Evolutionary conservation across 305 asterid genomes (phyloP).

Genomic region (Fraxinus albicans): DNA sequence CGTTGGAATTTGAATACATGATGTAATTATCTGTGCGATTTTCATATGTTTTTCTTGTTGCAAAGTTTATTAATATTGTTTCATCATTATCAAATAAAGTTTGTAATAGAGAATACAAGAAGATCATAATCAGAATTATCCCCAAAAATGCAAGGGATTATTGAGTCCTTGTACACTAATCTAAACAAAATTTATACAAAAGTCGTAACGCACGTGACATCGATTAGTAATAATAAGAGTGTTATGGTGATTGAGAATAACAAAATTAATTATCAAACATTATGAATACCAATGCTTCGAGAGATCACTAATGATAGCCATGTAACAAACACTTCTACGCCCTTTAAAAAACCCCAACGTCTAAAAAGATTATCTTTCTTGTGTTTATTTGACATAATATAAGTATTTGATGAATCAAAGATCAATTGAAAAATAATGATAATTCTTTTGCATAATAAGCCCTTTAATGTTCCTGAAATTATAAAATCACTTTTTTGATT

Average conservation of each 20-base stretch:
- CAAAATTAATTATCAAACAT: not conserved
- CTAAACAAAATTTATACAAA: no score
- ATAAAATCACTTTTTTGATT: not conserved
- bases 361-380: not conserved
- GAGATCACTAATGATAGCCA: not conserved
- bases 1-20: conserved; percentile 40
- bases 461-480: not conserved
- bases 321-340: not conserved
- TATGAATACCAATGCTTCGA: not conserved
- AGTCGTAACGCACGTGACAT: no score
- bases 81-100: no score
- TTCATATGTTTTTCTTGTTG: no score
- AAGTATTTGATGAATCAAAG: not conserved
- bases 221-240: no score
- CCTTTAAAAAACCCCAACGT: not conserved
- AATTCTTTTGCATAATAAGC: not conserved
- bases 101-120: no score
- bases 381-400: not conserved
- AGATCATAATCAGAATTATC: no score
- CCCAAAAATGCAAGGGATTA: no score
- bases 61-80: no score
- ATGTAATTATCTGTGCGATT: no score
- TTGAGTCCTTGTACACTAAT: no score
- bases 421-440: not conserved
- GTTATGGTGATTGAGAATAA: not conserved